These are phyloP conservation scores for Dactylonectria estremocensis DNA, from an alignment of 2,329 filamentous ascomycete genomes.

Conservation along the genomic window DNA sequence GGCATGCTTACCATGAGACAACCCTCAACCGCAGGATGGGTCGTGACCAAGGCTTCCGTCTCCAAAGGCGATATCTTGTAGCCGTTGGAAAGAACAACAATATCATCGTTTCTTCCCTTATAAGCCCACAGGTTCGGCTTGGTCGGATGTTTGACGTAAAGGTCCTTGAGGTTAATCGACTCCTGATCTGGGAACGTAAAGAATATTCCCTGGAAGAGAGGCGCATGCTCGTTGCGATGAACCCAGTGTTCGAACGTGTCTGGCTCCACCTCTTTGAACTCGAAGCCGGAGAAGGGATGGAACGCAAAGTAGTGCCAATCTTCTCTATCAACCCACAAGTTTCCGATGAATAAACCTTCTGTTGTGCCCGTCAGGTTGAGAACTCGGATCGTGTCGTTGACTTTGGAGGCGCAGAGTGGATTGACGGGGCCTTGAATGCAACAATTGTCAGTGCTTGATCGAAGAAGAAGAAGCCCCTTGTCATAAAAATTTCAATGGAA, in stretches of 20 bases:
- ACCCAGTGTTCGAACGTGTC: constrained; percentile 53
- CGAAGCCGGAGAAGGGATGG: constrained; percentile 54
- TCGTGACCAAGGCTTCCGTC: constrained; percentile 47
- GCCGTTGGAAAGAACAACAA: constrained; percentile 51
- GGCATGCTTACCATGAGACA: constrained; percentile 35
- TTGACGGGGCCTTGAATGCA: constrained; percentile 46
- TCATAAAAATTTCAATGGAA: not conserved
- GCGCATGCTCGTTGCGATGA: constrained; percentile 49
- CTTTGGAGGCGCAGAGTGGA: constrained; percentile 46
- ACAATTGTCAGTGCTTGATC: not conserved
- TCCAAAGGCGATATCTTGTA: constrained; percentile 52
- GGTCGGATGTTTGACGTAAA: constrained; percentile 47
- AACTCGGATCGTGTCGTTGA: constrained; percentile 52
- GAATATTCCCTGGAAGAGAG: constrained; percentile 53
- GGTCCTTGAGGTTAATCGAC: constrained; percentile 50
- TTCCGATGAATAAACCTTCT: constrained; percentile 54
- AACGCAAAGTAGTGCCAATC: constrained; percentile 54
- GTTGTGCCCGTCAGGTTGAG: constrained; percentile 55
- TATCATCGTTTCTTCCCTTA: constrained; percentile 50
- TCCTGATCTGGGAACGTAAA: constrained; percentile 50
- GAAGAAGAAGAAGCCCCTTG: too few species aligned
- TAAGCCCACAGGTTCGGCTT: constrained; percentile 51
- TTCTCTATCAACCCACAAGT: constrained; percentile 45
- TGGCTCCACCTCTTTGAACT: constrained; percentile 51
- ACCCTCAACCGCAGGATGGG: constrained; percentile 46